phyloP scores from a whole-genome alignment of 805 yeast genomes.

The Candida vaughaniae region DNA sequence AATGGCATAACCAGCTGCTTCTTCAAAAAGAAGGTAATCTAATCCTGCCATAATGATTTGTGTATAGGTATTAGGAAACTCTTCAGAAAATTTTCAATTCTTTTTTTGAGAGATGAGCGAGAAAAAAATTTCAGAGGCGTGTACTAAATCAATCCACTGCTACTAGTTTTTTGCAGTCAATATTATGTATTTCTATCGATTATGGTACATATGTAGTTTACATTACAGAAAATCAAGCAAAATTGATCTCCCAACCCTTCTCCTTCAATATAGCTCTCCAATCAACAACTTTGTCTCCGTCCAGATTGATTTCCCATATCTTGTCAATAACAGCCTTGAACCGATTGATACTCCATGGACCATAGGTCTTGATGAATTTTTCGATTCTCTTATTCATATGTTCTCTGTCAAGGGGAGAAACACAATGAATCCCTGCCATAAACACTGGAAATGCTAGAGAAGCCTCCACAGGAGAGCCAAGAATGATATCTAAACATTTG shows the following conservation, averaged over 20 bases:
- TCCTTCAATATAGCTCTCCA: constrained; percentile 68
- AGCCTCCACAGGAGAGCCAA: constrained; percentile 69
- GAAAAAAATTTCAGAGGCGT: not conserved
- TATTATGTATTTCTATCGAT: not conserved
- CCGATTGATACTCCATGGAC: constrained; percentile 59
- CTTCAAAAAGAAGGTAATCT: constrained; percentile 94
- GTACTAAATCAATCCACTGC: too few species aligned
- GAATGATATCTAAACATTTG: constrained; percentile 56
- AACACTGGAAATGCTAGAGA: constrained; percentile 75
- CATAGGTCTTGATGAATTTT: constrained; percentile 58
- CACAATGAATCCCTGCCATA: constrained; percentile 71
- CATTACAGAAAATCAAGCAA: constrained; percentile 59
- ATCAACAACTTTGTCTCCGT: constrained; percentile 63
- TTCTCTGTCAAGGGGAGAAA: constrained; percentile 50
- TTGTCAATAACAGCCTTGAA: constrained; percentile 44
- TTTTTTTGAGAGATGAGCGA: not conserved
- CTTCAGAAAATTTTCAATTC: constrained; percentile 7
- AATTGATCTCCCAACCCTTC: constrained; percentile 76
- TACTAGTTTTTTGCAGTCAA: not conserved
- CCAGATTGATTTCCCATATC: constrained; percentile 47
- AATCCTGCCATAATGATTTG: constrained; percentile 55
- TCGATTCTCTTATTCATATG: constrained; percentile 53
- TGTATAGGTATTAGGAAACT: not conserved
- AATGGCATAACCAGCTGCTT: constrained; percentile 97
- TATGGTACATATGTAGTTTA: too few species aligned